Conservation (phyloP, 176 grass and related monocot genomes). For the Aegilops tauschii region DNA sequence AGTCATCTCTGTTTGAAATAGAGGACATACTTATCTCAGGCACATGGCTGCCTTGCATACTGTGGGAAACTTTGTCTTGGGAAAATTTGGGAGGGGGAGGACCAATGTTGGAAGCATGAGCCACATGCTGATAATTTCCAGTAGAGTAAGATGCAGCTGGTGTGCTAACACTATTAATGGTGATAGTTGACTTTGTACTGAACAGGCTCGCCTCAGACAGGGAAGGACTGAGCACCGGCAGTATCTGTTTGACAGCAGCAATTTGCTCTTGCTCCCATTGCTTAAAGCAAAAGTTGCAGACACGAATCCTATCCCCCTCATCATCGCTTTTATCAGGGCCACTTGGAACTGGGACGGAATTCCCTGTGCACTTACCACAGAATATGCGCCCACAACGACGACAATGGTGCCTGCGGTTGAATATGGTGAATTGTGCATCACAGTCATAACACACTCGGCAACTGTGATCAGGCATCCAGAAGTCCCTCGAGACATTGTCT, state of each 20-base stretch:
- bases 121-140: slow-evolving; percentile 55
- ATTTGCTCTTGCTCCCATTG: slow-evolving; percentile 74
- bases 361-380: slow-evolving; percentile 81
- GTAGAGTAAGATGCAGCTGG: slow-evolving; percentile 48
- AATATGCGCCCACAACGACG: slow-evolving; percentile 92
- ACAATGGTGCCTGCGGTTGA: slow-evolving; percentile 94
- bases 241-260: slow-evolving; percentile 35
- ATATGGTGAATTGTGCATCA: slow-evolving; percentile 72
- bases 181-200: slow-evolving; percentile 64
- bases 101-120: slow-evolving; percentile 49
- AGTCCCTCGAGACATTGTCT: slow-evolving; percentile 83
- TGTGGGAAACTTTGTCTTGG: slow-evolving; percentile 42
- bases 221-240: slow-evolving; percentile 42
- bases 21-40: slow-evolving; percentile 51
- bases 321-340: slow-evolving; percentile 30
- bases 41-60: slow-evolving; percentile 38
- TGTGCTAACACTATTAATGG: slow-evolving; percentile 43
- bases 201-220: slow-evolving; percentile 57
- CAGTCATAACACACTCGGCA: slow-evolving; percentile 89
- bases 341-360: slow-evolving; percentile 60
- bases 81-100: slow-evolving; percentile 35
- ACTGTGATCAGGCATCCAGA: slow-evolving; percentile 97
- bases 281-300: slow-evolving; percentile 86
- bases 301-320: slow-evolving; percentile 71
- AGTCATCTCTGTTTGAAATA: slow-evolving; percentile 59